Base-by-base conservation (phyloP, 345 rosid genomes). In the Rhodamnia argentea region DNA sequence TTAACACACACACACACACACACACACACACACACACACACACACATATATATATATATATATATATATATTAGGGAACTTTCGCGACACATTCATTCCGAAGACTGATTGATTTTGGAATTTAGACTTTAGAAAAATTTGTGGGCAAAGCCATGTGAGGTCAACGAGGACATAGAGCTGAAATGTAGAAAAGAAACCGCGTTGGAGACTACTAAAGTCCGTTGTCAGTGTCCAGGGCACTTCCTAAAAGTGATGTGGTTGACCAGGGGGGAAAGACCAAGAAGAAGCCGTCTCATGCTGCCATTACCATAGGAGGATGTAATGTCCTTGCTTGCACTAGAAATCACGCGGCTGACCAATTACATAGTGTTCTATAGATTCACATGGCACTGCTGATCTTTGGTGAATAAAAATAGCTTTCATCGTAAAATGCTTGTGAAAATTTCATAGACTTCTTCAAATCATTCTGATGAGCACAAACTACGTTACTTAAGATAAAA, bases 171-270 rank as follows among this genome's bases (percentile, higher is more conserved):
- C 64, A 29, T 12, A 26, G 16, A 23, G 60, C 4, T 2, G 13
- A 12, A 57, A 23, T 23, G 60, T 3, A 24, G 5, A 58, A 4
- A 58, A 58, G 29, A 58, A 26, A 12, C 4, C 3, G 16, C 5
- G 16, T 0, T 15, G 16, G 32, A n/a, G 32, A n/a, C 15, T 59
- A 14, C 64, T 59, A 10, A 24, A 57, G 5, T 57, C 6, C 12
- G 2, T 27, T 57, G 62, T 57, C 32, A 5, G 16, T 0, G 6
- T 26, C 1, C 18, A 12, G 3, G 64, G n/a, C 0, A n/a, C 8
- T 59, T 59, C 64, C 64, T 59, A 12, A 8, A 5, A 59, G 64
- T 13, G 32, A 59, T n/a, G 13, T 0, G 15, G 29, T 58, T 26
- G 29, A 58, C 64, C 64, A 26, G 5, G 64, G 12, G 64, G 7